A percentile compares a stretch with the other conserved stretches of the same genome.
Conservation (phyloP, 2,329 filamentous ascomycete species). For the Alternaria hordeiaustralica region DNA sequence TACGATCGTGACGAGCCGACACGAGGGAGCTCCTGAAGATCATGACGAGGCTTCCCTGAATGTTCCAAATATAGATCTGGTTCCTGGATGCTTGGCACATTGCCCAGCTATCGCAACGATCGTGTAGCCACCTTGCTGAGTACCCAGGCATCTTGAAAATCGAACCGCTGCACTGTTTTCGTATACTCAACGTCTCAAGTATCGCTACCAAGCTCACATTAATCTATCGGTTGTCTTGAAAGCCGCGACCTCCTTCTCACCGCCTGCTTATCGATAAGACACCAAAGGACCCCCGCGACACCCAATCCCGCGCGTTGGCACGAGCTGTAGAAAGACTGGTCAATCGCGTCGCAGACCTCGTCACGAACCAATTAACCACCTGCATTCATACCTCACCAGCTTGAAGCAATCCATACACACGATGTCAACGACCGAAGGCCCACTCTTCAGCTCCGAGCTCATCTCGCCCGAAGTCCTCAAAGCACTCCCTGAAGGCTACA, state of each 20-base stretch:
- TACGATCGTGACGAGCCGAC: background rate
- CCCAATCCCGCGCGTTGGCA: background rate
- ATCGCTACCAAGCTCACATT: background rate
- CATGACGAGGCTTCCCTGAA: background rate
- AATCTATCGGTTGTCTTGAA: background rate
- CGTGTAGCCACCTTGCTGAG: background rate
- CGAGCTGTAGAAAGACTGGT: background rate
- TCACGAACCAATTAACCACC: background rate
- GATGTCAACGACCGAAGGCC: conserved; percentile 46
- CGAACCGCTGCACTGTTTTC: background rate
- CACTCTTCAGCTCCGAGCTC: conserved; percentile 78
- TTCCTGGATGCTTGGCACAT: conserved; percentile 6
- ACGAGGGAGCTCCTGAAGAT: conserved; percentile 6
- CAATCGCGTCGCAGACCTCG: background rate
- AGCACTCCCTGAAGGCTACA: conserved; percentile 80
- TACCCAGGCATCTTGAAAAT: background rate
- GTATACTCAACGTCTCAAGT: background rate
- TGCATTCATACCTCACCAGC: too few relatives aligned
- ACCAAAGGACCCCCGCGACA: conserved; percentile 8
- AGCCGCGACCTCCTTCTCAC: conserved; percentile 14
- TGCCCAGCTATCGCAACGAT: conserved; percentile 1
- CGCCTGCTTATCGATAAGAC: conserved; percentile 35
- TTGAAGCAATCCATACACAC: background rate
- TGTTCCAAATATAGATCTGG: conserved; percentile 17
- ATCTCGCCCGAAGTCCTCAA: conserved; percentile 77